Base-by-base conservation (phyloP, 805 yeast species). In the Yamadazyma philogaea region DNA sequence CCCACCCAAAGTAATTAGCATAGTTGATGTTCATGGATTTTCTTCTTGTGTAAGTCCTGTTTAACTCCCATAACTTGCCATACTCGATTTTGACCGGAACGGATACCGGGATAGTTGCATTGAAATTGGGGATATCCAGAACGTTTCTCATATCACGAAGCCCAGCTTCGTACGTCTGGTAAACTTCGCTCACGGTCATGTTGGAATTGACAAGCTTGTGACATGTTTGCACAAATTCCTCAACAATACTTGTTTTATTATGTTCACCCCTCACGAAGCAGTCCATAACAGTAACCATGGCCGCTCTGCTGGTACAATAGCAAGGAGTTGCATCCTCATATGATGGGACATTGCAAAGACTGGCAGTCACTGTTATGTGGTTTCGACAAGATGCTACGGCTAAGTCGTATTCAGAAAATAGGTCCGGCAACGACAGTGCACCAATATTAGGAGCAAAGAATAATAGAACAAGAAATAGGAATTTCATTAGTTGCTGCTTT, bases 1-100 rank as follows among this genome's bases (percentile, higher is more conserved):
- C 62, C 35, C 59, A 64, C 4, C 72, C 68, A 53, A 60, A 61
- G 51, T 50, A 55, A 0, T 59, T 52, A 27, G 60, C 50, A 30
- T 46, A 57, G 40, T 63, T 68, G 2, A 16, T 18, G 22, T 45
- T 48, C 43, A 32, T 39, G 2, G 18, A n/a, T 11, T 34, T 30
- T 20, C 32, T 39, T 26, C 37, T 32, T 12, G 15, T 10, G 10
- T 11, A 39, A 6, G 28, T 14, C 7, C 42, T 32, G 27, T 21
- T 27, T 24, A 33, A 3, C 4, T 14, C 20, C 17, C 24, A 34
- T 8, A 12, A 20, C n/a, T 10, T 10, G 16, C 40, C 34, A 11
- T 33, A 34, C 18, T 49, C 43, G 6, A 46, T 18, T 15, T 8
- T 11, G 6, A 50, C 38, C 4, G 53, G 53, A 17, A 31, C 43